phyloP scores from a whole-genome alignment of 768 basidiomycete species.

The Mycena vulgaris region DNA sequence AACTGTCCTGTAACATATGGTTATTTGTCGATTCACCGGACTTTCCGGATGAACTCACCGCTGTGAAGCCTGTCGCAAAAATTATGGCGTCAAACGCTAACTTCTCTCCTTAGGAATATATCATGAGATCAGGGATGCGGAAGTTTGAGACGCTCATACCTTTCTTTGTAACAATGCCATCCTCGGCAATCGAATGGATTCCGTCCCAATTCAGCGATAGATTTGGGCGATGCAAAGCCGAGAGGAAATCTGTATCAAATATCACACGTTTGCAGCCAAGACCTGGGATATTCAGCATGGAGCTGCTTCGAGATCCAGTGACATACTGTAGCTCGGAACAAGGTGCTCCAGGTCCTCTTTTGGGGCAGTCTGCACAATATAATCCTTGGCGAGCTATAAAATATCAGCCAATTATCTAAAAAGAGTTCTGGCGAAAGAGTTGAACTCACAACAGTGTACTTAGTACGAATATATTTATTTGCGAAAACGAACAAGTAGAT shows the following conservation, averaged over 20 bases:
- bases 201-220: conserved; percentile 20
- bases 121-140: not conserved
- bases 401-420: too few relatives aligned
- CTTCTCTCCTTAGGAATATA: conserved; percentile 53
- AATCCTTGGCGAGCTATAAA: conserved; percentile 40
- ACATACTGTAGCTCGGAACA: conserved; percentile 64
- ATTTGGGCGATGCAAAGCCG: conserved; percentile 15
- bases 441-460: conserved; percentile 10
- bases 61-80: conserved; percentile 68
- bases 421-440: not conserved
- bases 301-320: not conserved
- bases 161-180: conserved; percentile 13
- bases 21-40: not conserved
- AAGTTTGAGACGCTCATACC: not conserved
- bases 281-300: not conserved
- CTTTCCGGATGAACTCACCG: conserved; percentile 52
- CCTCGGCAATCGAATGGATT: conserved; percentile 1
- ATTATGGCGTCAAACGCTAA: conserved; percentile 71
- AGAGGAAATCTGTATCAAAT: conserved; percentile 8
- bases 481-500: conserved; percentile 23
- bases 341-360: conserved; percentile 60
- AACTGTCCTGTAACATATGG: conserved; percentile 50
- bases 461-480: conserved; percentile 27
- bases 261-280: conserved; percentile 22
- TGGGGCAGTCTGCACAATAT: conserved; percentile 60